Evolutionary conservation across 75 land plant genomes (phyloP).

Genomic region (Picea glauca): DNA sequence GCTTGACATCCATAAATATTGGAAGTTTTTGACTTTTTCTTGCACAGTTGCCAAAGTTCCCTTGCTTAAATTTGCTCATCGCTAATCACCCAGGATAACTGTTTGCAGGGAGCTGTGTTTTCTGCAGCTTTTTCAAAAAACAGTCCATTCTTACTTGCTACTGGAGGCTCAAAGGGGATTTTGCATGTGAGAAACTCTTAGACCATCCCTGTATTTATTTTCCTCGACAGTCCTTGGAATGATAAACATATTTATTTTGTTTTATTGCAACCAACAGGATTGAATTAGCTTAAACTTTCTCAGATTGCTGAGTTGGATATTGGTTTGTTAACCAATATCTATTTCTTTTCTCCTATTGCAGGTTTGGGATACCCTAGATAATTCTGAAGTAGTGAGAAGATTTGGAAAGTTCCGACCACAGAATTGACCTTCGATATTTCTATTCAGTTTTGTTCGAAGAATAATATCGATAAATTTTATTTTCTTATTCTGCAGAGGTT

Average conservation of each 20-base stretch:
- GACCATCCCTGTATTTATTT: background rate
- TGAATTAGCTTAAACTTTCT: background rate
- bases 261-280: background rate
- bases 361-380: conserved; percentile 70
- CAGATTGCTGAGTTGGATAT: background rate
- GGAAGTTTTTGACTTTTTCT: background rate
- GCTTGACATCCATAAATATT: background rate
- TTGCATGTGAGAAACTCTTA: conserved; percentile 44
- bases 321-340: background rate
- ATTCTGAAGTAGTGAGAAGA: conserved; percentile 40
- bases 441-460: too few relatives aligned
- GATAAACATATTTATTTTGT: background rate
- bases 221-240: background rate
- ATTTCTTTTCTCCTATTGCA: conserved; percentile 9
- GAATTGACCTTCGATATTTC: too few relatives aligned
- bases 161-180: conserved; percentile 88
- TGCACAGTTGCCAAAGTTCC: background rate
- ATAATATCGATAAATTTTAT: too few relatives aligned
- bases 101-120: conserved; percentile 76
- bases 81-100: background rate
- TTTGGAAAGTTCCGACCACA: conserved; percentile 41
- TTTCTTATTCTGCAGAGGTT: too few relatives aligned
- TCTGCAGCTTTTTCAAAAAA: conserved; percentile 82
- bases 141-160: conserved; percentile 78
- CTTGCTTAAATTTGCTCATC: background rate